Evolutionary conservation across 306 rosid species (phyloP).

Genomic region (Luffa acutangula): DNA sequence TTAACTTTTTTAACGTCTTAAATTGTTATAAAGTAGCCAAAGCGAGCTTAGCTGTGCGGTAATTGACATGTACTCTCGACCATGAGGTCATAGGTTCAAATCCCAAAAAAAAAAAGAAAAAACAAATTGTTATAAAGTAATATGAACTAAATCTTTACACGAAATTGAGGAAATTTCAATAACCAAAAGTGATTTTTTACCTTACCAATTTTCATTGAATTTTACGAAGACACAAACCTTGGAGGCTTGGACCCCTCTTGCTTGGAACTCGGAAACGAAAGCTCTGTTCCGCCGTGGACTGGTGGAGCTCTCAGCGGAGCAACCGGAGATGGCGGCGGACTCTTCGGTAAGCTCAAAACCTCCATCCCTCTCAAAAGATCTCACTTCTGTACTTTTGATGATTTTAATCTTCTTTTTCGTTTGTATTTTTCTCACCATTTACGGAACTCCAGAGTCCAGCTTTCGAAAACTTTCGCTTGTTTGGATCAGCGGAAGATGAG

Average conservation of each 20-base stretch:
- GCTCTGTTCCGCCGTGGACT: not conserved
- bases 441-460: conserved; percentile 28
- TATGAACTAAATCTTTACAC: too few species aligned
- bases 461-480: conserved; percentile 38
- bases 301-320: not conserved
- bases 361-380: not conserved
- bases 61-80: too few species aligned
- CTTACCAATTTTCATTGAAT: too few species aligned
- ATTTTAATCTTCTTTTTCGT: not conserved
- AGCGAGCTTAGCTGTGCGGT: too few species aligned
- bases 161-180: too few species aligned
- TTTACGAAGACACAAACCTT: not conserved
- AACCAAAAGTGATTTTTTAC: too few species aligned
- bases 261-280: not conserved
- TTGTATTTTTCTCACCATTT: not conserved
- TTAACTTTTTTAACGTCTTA: too few species aligned
- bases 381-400: not conserved
- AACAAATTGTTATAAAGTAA: too few species aligned
- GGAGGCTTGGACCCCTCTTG: not conserved
- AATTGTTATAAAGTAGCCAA: too few species aligned
- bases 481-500: conserved; percentile 35
- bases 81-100: too few species aligned
- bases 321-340: conserved; percentile 11
- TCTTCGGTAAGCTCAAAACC: not conserved
- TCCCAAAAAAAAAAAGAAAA: too few species aligned